These are phyloP conservation scores for Amyloporia xantha DNA, from an alignment of 768 basidiomycete species.

Conservation along the genomic window DNA sequence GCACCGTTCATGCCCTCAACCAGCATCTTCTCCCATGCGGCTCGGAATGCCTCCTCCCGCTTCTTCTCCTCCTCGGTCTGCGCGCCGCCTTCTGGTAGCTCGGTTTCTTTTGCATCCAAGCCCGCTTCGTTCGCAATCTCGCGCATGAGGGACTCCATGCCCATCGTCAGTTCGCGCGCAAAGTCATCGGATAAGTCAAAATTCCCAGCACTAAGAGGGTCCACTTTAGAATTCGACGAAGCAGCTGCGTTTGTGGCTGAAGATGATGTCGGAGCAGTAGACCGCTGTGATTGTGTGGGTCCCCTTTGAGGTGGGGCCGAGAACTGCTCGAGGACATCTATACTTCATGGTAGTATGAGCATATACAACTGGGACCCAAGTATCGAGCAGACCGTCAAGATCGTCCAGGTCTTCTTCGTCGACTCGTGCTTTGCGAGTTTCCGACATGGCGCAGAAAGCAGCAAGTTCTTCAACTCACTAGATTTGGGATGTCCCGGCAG, in stretches of 20 bases:
- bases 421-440: background rate
- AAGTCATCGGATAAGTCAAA: conserved; percentile 29
- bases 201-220: conserved; percentile 8
- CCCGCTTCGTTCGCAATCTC: conserved; percentile 27
- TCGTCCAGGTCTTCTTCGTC: conserved; percentile 61
- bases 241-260: conserved; percentile 14
- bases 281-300: conserved; percentile 10
- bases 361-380: conserved; percentile 1
- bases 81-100: conserved; percentile 5
- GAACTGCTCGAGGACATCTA: conserved; percentile 48
- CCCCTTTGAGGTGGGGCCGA: conserved; percentile 16
- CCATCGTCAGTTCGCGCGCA: conserved; percentile 32
- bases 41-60: conserved; percentile 38
- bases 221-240: conserved; percentile 8
- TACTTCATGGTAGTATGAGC: background rate
- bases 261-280: conserved; percentile 12
- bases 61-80: conserved; percentile 23
- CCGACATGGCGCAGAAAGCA: conserved; percentile 3
- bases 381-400: conserved; percentile 43
- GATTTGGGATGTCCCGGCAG: no score
- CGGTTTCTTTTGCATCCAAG: conserved; percentile 5
- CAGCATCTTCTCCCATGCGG: conserved; percentile 70
- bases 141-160: conserved; percentile 40
- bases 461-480: background rate
- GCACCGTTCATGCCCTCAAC: conserved; percentile 51